Percentiles rank a stretch among this genome's conserved stretches.
phyloP scores from a whole-genome alignment of 305 asterid genomes.

The Fraxinus xanthoxyloides region DNA sequence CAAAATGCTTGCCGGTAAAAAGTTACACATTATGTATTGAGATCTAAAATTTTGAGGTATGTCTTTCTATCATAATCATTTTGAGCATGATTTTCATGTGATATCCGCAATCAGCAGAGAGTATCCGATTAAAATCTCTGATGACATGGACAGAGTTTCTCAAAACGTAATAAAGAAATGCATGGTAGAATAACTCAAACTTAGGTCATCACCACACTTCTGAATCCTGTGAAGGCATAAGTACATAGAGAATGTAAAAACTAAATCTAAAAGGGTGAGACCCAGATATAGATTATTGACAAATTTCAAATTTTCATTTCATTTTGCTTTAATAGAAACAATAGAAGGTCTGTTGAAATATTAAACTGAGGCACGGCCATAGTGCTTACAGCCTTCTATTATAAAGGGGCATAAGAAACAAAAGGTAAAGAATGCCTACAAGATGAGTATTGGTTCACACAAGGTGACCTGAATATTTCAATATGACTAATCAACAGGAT shows the following conservation, averaged over 20 bases:
- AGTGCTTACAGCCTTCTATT: neutral
- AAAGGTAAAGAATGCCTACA: neutral
- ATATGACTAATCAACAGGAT: neutral
- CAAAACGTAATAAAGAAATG: neutral
- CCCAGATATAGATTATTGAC: neutral
- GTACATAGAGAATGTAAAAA: neutral
- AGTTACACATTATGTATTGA: neutral
- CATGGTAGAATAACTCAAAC: neutral
- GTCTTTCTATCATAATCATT: neutral
- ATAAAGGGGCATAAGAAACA: neutral
- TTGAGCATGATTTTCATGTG: neutral
- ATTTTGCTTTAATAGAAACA: neutral
- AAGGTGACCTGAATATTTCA: neutral
- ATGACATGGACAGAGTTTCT: neutral
- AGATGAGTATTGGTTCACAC: neutral
- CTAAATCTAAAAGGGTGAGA: neutral
- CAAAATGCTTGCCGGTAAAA: conserved; percentile 13
- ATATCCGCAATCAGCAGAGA: neutral
- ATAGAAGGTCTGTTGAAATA: neutral
- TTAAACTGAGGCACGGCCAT: neutral
- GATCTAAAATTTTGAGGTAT: neutral
- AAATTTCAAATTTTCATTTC: neutral
- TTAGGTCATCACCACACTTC: neutral
- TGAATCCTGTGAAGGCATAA: conserved; percentile 1
- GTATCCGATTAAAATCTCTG: neutral